These are phyloP conservation scores for Angomonas desouzai DNA, from an alignment of 208 protist genomes.

Conservation along the genomic window DNA sequence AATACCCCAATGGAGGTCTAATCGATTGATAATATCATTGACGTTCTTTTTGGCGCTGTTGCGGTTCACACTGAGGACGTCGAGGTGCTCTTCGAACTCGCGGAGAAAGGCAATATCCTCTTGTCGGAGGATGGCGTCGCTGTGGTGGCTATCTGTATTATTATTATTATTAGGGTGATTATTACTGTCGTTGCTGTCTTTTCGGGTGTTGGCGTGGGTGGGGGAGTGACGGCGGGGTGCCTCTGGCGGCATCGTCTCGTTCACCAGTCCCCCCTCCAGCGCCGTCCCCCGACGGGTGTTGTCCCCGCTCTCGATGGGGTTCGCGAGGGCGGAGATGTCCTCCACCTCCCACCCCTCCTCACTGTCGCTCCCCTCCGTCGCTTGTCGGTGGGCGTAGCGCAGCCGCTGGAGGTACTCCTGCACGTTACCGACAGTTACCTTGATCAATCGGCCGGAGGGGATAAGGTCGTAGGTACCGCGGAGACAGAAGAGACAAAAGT, in stretches of 20 bases:
- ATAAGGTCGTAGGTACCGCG: conserved; percentile 8
- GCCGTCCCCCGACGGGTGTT: background rate
- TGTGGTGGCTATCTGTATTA: no score
- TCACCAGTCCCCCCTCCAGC: background rate
- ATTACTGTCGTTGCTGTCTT: no score
- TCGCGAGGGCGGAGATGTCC: background rate
- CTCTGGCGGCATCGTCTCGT: no score
- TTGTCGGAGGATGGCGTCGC: background rate
- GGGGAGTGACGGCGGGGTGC: no score
- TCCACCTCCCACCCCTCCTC: background rate
- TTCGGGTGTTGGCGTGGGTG: no score
- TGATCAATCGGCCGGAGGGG: conserved; percentile 4
- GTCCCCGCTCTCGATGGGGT: background rate
- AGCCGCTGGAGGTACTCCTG: conserved; percentile 3
- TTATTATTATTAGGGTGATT: no score
- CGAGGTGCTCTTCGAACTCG: conserved; percentile 10
- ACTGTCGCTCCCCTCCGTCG: background rate
- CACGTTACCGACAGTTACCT: background rate
- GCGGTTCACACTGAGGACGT: background rate
- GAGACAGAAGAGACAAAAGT: background rate
- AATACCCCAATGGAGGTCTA: conserved; percentile 16
- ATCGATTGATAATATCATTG: conserved; percentile 3
- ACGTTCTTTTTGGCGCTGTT: background rate
- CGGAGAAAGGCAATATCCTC: conserved; percentile 11
- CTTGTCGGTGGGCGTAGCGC: background rate